Percentiles rank a stretch among this genome's conserved stretches.
Conservation (phyloP, 1,139 yeast genomes). For the Yamadazyma aaseri region DNA sequence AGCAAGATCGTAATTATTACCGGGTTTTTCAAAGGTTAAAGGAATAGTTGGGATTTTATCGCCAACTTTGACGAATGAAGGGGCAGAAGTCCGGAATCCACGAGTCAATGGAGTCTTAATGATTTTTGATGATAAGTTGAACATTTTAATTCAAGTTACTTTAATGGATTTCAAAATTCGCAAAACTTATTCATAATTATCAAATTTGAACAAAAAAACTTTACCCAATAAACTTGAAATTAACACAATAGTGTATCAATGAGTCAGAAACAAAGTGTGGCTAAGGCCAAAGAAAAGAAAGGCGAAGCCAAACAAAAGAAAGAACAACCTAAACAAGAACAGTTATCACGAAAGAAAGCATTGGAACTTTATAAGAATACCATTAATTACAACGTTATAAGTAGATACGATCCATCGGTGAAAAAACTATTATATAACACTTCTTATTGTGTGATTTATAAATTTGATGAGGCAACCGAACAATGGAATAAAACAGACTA, state of each 20-base stretch:
- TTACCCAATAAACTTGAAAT: not conserved
- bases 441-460: slow-evolving; percentile 80
- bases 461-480: slow-evolving; percentile 57
- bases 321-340: slow-evolving; percentile 7
- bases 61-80: slow-evolving; percentile 35
- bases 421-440: slow-evolving; percentile 73
- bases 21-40: slow-evolving; percentile 67
- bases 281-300: slow-evolving; percentile 9
- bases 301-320: not conserved
- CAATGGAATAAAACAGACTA: slow-evolving; percentile 82
- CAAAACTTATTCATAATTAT: no score
- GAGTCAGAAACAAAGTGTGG: no score
- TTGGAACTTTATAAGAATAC: slow-evolving; percentile 65
- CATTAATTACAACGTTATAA: slow-evolving; percentile 75
- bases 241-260: no score
- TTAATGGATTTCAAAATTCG: no score
- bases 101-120: slow-evolving; percentile 17
- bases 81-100: slow-evolving; percentile 30
- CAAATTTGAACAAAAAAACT: not conserved
- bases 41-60: slow-evolving; percentile 55
- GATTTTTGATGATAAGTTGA: slow-evolving; percentile 1
- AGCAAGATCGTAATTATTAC: slow-evolving; percentile 59
- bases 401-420: slow-evolving; percentile 78
- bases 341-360: slow-evolving; percentile 24
- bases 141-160: slow-evolving; percentile 1